These are phyloP conservation scores for Oidiodendron maius DNA, from an alignment of 495 filamentous ascomycete genomes.

Conservation along the genomic window DNA sequence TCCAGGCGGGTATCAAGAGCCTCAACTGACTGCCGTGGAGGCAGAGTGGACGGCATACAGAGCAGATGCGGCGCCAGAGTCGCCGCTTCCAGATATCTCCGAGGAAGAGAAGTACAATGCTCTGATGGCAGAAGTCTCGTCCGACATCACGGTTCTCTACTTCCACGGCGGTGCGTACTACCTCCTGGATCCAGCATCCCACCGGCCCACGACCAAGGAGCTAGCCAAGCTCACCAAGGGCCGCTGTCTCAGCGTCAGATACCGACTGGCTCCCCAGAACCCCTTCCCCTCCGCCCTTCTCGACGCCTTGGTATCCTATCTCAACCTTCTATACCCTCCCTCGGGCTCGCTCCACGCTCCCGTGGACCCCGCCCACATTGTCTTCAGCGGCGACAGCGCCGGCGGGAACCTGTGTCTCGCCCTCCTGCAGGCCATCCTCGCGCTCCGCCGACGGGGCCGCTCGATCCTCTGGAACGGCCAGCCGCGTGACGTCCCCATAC, in stretches of 20 bases:
- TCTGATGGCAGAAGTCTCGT: slow-evolving; percentile 64
- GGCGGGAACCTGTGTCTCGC: slow-evolving; percentile 72
- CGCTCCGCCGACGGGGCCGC: slow-evolving; percentile 51
- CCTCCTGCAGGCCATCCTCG: slow-evolving; percentile 68
- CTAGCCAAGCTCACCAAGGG: slow-evolving; percentile 45
- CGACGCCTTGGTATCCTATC: slow-evolving; percentile 77
- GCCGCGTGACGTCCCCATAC: slow-evolving; percentile 51
- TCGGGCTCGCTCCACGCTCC: slow-evolving; percentile 64
- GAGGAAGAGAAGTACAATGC: slow-evolving; percentile 67
- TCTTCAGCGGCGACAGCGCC: slow-evolving; percentile 82
- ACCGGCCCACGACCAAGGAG: slow-evolving; percentile 39
- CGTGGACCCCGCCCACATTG: slow-evolving; percentile 62
- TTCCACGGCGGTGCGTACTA: slow-evolving; percentile 89
- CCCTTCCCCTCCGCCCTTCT: slow-evolving; percentile 79
- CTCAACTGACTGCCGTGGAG: slow-evolving; percentile 53
- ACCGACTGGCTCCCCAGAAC: slow-evolving; percentile 79
- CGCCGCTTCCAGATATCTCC: slow-evolving; percentile 49
- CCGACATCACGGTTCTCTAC: slow-evolving; percentile 68
- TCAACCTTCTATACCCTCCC: slow-evolving; percentile 77
- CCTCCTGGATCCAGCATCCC: slow-evolving; percentile 70
- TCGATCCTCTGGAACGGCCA: slow-evolving; percentile 59
- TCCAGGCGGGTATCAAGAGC: slow-evolving; percentile 38
- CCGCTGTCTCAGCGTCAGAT: slow-evolving; percentile 74
- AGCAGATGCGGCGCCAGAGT: slow-evolving; percentile 46
- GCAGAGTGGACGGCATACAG: slow-evolving; percentile 87